Conservation (phyloP, 2,329 filamentous ascomycete genomes). For the Orbilia oligospora region DNA sequence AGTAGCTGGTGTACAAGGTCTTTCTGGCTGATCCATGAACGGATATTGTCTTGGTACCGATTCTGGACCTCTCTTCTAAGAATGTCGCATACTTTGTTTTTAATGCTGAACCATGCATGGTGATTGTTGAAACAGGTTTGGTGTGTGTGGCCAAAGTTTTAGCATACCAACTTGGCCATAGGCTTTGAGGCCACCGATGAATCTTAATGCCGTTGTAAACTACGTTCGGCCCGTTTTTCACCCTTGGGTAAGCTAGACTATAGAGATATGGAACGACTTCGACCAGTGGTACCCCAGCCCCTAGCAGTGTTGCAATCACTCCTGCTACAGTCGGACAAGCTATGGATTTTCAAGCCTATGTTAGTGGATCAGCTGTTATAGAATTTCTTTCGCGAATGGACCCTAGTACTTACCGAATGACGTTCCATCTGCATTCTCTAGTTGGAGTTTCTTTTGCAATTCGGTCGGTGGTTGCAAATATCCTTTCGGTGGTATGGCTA, state of each 20-base stretch:
- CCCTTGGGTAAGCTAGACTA: background rate
- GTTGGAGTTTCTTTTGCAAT: constrained; percentile 1
- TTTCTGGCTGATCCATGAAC: background rate
- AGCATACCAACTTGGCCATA: constrained; percentile 7
- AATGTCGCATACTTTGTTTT: background rate
- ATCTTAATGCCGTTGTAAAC: constrained; percentile 36
- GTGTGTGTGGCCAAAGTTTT: background rate
- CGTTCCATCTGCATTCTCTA: background rate
- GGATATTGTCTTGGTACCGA: background rate
- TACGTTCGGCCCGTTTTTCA: background rate
- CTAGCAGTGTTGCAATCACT: background rate
- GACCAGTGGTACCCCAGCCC: background rate
- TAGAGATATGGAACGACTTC: constrained; percentile 1
- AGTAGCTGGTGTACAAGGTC: background rate
- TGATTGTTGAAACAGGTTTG: background rate
- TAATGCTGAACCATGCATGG: background rate
- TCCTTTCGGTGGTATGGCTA: background rate
- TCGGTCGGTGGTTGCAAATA: background rate
- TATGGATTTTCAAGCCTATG: background rate
- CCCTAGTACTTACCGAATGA: background rate
- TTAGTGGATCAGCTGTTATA: background rate
- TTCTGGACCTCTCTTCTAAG: background rate
- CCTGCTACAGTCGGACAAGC: constrained; percentile 1
- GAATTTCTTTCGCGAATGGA: background rate
- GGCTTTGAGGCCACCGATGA: constrained; percentile 9